These are phyloP conservation scores for Steccherinum ochraceum DNA, from an alignment of 768 basidiomycete species.

Conservation along the genomic window DNA sequence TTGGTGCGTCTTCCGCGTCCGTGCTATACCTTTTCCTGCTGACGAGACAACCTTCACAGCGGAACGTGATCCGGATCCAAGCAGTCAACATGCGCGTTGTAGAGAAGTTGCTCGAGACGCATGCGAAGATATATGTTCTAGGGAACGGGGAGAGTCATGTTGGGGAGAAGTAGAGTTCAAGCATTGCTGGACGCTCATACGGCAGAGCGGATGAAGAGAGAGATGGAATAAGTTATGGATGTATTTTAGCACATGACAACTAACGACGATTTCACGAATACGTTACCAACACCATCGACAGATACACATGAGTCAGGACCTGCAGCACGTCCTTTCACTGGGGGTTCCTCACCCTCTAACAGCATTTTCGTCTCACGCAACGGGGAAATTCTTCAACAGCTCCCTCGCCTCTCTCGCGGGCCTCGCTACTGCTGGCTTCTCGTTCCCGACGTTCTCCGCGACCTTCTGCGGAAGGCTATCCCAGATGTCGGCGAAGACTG, in stretches of 20 bases:
- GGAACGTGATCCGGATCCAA: constrained; percentile 23
- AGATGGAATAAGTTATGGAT: constrained; percentile 1
- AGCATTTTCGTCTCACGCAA: too few relatives aligned
- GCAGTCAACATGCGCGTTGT: constrained; percentile 21
- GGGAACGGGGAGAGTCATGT: constrained; percentile 13
- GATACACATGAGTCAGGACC: too few relatives aligned
- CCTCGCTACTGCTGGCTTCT: constrained; percentile 65
- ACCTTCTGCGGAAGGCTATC: constrained; percentile 68
- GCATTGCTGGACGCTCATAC: not conserved
- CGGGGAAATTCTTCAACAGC: constrained; percentile 32
- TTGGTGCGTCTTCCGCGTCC: constrained; percentile 26
- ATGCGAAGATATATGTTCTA: constrained; percentile 30
- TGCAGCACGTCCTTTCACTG: too few relatives aligned
- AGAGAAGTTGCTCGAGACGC: constrained; percentile 29
- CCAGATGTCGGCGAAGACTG: constrained; percentile 59
- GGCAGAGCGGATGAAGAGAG: not conserved
- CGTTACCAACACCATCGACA: too few relatives aligned
- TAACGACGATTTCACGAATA: constrained; percentile 4
- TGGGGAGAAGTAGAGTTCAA: not conserved
- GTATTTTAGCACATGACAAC: not conserved
- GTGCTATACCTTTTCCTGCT: not conserved
- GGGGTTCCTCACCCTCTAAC: too few relatives aligned
- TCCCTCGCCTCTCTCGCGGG: constrained; percentile 84
- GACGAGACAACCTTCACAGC: constrained; percentile 13
- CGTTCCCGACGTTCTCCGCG: constrained; percentile 59